Evolutionary conservation across 192 early-diverging fungal species (phyloP).

Genomic region (Gaertneriomyces sp.): DNA sequence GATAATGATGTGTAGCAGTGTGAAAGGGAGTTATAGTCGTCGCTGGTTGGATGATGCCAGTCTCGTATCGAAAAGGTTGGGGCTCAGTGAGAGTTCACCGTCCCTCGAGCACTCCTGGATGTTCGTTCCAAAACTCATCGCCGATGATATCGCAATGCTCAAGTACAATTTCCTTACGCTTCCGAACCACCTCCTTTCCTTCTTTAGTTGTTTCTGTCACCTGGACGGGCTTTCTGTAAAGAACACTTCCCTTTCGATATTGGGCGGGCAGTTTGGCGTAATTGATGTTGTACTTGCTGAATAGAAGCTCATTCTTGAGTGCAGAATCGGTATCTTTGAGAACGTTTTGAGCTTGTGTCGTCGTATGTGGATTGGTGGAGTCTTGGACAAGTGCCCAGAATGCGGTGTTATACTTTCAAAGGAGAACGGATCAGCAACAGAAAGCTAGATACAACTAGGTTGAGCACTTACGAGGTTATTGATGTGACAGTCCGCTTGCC

Average conservation of each 20-base stretch:
- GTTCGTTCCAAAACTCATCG: conserved; percentile 44
- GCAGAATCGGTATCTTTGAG: conserved; percentile 84
- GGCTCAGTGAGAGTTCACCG: no score
- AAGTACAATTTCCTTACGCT: conserved; percentile 26
- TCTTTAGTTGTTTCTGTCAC: conserved; percentile 18
- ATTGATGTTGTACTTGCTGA: conserved; percentile 79
- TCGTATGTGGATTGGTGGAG: conserved; percentile 58
- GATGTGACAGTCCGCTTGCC: conserved; percentile 94
- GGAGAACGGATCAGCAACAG: neutral
- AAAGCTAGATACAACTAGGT: conserved; percentile 18
- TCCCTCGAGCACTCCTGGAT: neutral
- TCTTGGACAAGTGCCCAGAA: conserved; percentile 84
- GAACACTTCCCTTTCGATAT: conserved; percentile 83
- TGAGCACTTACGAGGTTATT: conserved; percentile 66
- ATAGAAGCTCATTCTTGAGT: conserved; percentile 90
- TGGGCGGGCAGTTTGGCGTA: conserved; percentile 79
- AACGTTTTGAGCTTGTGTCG: conserved; percentile 68
- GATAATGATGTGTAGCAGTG: no score
- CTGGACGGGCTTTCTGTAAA: conserved; percentile 54
- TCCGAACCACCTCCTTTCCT: conserved; percentile 27
- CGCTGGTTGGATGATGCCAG: no score
- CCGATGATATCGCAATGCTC: conserved; percentile 48
- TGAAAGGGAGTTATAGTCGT: no score
- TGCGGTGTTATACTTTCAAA: conserved; percentile 78
- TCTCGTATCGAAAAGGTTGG: no score